Percentiles rank a stretch among this genome's conserved stretches.
Conservation (phyloP, 1,284 basidiomycete genomes). For the Phaffia rhodozyma region DNA sequence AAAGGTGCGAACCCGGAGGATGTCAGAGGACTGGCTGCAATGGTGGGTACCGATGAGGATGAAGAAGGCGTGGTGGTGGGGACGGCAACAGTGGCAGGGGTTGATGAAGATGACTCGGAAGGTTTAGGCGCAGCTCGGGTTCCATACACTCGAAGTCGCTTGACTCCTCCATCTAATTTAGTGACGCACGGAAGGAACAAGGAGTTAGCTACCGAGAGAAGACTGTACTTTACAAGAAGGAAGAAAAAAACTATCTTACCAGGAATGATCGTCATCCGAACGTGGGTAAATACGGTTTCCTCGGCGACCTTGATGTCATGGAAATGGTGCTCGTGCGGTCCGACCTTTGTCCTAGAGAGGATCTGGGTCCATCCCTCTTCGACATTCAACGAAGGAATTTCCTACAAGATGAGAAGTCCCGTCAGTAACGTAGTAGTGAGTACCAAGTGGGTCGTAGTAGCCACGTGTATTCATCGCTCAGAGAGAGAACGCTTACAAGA, state of each 20-base stretch:
- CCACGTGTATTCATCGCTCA: slow-evolving; percentile 2
- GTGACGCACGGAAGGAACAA: background rate
- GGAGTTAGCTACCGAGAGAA: background rate
- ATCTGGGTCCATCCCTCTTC: slow-evolving; percentile 56
- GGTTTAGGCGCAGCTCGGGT: slow-evolving; percentile 37
- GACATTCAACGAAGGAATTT: slow-evolving; percentile 32
- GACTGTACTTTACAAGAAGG: background rate
- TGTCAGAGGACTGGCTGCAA: slow-evolving; percentile 66
- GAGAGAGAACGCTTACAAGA: slow-evolving; percentile 32
- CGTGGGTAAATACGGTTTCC: slow-evolving; percentile 54
- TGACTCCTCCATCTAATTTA: slow-evolving; percentile 71
- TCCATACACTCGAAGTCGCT: slow-evolving; percentile 75
- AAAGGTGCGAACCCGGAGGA: slow-evolving; percentile 70
- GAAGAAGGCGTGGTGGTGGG: background rate
- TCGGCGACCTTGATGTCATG: slow-evolving; percentile 56
- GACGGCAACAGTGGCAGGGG: background rate
- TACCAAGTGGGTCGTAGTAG: slow-evolving; percentile 24
- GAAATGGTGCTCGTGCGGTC: slow-evolving; percentile 80
- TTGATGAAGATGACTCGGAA: background rate
- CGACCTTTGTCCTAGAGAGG: slow-evolving; percentile 64
- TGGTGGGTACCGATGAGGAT: slow-evolving; percentile 25
- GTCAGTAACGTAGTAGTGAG: slow-evolving; percentile 14
- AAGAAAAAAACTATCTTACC: slow-evolving; percentile 25
- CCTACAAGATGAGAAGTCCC: slow-evolving; percentile 22
- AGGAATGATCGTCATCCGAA: slow-evolving; percentile 79